Conservation (phyloP, 2,329 filamentous ascomycete genomes). For the Beauveria varroae region DNA sequence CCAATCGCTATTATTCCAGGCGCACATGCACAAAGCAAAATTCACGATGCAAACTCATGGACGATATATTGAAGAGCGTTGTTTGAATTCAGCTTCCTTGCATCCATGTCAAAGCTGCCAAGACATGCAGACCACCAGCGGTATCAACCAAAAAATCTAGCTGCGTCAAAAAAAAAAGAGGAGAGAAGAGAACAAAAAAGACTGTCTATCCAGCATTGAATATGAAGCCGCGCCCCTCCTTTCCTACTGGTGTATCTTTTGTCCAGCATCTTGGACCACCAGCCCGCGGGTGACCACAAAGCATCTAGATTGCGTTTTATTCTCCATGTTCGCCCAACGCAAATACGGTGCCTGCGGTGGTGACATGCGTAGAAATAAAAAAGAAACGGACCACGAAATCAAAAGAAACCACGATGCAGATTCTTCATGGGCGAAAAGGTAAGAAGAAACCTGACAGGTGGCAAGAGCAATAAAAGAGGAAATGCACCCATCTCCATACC, state of each 20-base stretch:
- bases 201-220: slow-evolving; percentile 9
- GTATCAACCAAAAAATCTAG: slow-evolving; percentile 15
- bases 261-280: background rate
- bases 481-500: slow-evolving; percentile 4
- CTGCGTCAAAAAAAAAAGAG: slow-evolving; percentile 11
- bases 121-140: background rate
- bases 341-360: background rate
- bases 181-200: slow-evolving; percentile 11
- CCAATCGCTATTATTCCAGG: too few species aligned
- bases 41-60: background rate
- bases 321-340: background rate
- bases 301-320: background rate
- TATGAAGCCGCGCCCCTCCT: background rate
- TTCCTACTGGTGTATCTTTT: background rate
- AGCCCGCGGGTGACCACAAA: background rate
- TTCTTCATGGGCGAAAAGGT: background rate
- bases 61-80: background rate
- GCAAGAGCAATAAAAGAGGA: slow-evolving; percentile 16
- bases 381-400: slow-evolving; percentile 9
- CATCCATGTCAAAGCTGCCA: background rate
- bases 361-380: slow-evolving; percentile 4
- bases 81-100: background rate
- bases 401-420: background rate
- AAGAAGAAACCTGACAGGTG: slow-evolving; percentile 11
- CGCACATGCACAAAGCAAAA: background rate